These are phyloP conservation scores for Leersia perrieri DNA, from an alignment of 176 grass and related monocot genomes.

Conservation along the genomic window DNA sequence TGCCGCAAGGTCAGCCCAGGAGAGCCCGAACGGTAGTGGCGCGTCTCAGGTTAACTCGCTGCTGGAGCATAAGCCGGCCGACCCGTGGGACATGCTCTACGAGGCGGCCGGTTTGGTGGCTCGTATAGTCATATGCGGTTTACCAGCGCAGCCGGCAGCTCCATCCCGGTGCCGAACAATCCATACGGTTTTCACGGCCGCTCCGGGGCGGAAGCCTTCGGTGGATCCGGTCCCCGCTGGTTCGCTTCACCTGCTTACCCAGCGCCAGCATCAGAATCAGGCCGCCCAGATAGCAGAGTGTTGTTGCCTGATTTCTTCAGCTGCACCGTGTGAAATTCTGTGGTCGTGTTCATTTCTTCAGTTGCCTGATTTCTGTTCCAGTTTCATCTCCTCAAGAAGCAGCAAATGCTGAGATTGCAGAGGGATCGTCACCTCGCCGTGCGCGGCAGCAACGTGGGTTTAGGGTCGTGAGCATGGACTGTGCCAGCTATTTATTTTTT, in stretches of 20 bases:
- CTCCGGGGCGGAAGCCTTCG: conserved; percentile 22
- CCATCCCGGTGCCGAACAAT: conserved; percentile 8
- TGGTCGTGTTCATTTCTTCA: not conserved
- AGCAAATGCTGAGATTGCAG: conserved; percentile 68
- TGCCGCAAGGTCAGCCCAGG: conserved; percentile 50
- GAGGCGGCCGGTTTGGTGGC: conserved; percentile 69
- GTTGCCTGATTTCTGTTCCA: not conserved
- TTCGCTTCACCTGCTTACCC: conserved; percentile 41
- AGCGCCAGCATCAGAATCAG: conserved; percentile 73
- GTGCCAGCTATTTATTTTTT: too few species aligned
- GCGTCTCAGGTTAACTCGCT: conserved; percentile 68
- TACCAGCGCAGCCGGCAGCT: too few species aligned
- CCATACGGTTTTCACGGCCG: not conserved
- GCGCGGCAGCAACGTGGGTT: conserved; percentile 8
- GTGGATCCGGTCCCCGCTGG: not conserved
- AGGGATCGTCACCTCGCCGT: conserved; percentile 47
- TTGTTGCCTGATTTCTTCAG: not conserved
- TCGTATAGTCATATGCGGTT: conserved; percentile 50
- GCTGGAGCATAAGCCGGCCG: conserved; percentile 42
- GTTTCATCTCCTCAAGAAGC: conserved; percentile 78
- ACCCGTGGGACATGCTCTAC: conserved; percentile 59
- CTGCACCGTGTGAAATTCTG: not conserved
- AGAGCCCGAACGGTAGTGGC: conserved; percentile 54
- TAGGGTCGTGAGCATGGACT: too few species aligned
- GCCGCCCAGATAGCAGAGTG: conserved; percentile 70